phyloP scores from a whole-genome alignment of 2,329 filamentous ascomycete genomes.

The Anisogramma anomala region DNA sequence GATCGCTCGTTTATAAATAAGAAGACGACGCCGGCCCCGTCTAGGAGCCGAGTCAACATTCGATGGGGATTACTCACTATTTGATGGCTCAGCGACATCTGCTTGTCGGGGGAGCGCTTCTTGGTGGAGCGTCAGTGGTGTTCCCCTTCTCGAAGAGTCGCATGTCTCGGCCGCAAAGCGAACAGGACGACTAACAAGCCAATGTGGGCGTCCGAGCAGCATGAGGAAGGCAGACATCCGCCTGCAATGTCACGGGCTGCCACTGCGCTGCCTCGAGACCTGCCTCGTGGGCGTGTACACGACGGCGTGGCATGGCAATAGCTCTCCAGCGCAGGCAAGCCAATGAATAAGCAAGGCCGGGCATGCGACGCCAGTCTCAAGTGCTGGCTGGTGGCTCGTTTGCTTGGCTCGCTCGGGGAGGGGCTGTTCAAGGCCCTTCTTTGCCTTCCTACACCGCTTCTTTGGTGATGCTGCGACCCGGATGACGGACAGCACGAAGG shows the following conservation, averaged over 20 bases:
- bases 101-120: slow-evolving; percentile 1
- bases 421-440: no score
- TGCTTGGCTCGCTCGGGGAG: no score
- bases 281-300: slow-evolving; percentile 1
- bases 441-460: background rate
- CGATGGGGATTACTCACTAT: background rate
- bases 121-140: no score
- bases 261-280: background rate
- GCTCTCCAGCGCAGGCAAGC: background rate
- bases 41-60: slow-evolving; percentile 11
- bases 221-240: slow-evolving; percentile 3
- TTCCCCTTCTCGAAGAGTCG: background rate
- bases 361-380: background rate
- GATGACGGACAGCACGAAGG: background rate
- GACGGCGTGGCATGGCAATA: background rate
- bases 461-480: background rate
- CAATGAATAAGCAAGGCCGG: background rate
- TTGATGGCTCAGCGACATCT: background rate
- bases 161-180: slow-evolving; percentile 12
- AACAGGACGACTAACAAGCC: background rate
- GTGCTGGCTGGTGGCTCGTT: background rate
- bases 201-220: slow-evolving; percentile 3
- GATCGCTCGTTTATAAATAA: slow-evolving; percentile 11
- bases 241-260: background rate
- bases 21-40: slow-evolving; percentile 1